Evolutionary conservation across 1,284 basidiomycete genomes (phyloP), one percentile per base, ranked within the genome.

Genomic region (Bjerkandera adusta): DNA sequence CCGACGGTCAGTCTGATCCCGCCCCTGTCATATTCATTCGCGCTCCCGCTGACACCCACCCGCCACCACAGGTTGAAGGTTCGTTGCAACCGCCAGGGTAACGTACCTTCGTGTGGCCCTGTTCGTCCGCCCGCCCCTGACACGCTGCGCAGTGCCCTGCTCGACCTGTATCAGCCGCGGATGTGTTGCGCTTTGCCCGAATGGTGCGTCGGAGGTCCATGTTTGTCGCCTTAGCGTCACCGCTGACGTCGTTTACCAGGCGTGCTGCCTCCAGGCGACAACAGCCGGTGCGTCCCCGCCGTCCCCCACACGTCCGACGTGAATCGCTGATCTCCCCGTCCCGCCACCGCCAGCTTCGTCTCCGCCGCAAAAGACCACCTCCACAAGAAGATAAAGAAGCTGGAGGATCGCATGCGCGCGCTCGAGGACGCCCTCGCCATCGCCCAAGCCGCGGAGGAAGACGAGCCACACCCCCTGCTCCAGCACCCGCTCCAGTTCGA

Each of bases 141-240:
- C n/a, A n/a, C n/a, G n/a, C n/a, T 29, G n/a, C 40, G 11, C 30
- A 56, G 54, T 56, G 16, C 54, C 54, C 3, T 56, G 54, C 35
- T 51, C 52, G 15, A 53, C 54, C n/a, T 56, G 54, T 39, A 46
- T 56, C 15, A 48, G 45, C 13, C 40, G 54, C 15, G 54, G 54
- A 16, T 56, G 54, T 36, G 45, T 40, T 10, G 52, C 52, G 16
- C 43, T 56, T 22, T 56, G 54, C 43, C 54, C 54, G 12, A 56
- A 56, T 32, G 54, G 54, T 53, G 39, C 15, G 51, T 40, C 33
- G 13, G 29, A 5, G 25, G 13, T 36, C n/a, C n/a, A 5, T 40
- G 4, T 13, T 33, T 11, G 8, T 22, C 18, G 22, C 30, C n/a
- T 13, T 15, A 22, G n/a, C n/a, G n/a, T n/a, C n/a, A n/a, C n/a